Base-by-base conservation (phyloP, 352 stramenopile species). In the Nothophytophthora sp. region DNA sequence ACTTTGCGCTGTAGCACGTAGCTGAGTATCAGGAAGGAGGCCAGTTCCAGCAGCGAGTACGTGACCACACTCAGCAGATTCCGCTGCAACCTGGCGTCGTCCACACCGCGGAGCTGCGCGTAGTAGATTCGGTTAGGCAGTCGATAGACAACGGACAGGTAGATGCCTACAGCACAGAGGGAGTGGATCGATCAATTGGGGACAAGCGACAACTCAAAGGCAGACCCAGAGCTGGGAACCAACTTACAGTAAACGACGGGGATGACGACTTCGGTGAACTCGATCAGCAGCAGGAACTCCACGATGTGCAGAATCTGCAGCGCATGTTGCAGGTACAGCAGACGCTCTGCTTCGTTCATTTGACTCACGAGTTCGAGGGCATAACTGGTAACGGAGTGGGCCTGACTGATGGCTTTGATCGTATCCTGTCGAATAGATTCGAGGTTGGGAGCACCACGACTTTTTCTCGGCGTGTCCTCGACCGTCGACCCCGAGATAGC, bases 211-310 rank as follows among this genome's bases (percentile, higher is more conserved):
- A n/a, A n/a, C n/a, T n/a, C n/a, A n/a, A n/a, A n/a, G n/a, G n/a
- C n/a, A n/a, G n/a, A n/a, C n/a, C n/a, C n/a, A n/a, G n/a, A n/a
- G n/a, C n/a, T n/a, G n/a, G n/a, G n/a, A n/a, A n/a, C n/a, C 13
- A 23, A 40, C 45, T 22, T 45, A 66, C 50, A 61, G 38, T 63
- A 62, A 9, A 66, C 36, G 2, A 56, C 19, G 1, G 50, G 55
- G 23, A 70, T 39, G 7, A 67, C 22, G n/a, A 63, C 56, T 24
- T 70, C 62, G 7, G 43, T 50, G 42, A 67, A 36, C 47, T 70
- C 47, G 28, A 62, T 36, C 2, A 67, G 33, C 24, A 70, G 46
- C 6, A 70, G 12, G 25, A 67, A 70, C 34, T 70, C 50, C 0
- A 28, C 35, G 16, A 65, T 37, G 15, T 67, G 55, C 15, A 70